A percentile compares a stretch with the other conserved stretches of the same genome.
Evolutionary conservation across 306 rosid genomes (phyloP).

Genomic region (Crotalaria pallida): DNA sequence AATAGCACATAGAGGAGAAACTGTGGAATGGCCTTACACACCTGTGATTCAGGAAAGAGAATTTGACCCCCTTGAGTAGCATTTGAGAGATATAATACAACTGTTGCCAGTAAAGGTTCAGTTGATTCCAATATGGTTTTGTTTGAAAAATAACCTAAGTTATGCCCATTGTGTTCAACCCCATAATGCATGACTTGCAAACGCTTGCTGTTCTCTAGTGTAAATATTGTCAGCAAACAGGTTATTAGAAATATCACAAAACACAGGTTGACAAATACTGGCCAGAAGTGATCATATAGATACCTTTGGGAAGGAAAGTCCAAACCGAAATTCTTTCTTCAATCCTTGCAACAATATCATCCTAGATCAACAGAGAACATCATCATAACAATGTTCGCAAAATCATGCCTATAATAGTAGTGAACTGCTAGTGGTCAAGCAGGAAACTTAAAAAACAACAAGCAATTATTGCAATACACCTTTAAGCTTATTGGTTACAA

Average conservation of each 20-base stretch:
- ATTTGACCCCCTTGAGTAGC: conserved; percentile 64
- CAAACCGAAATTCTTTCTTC: conserved; percentile 75
- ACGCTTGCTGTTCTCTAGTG: conserved; percentile 57
- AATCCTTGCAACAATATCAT: conserved; percentile 57
- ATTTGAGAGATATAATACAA: conserved; percentile 73
- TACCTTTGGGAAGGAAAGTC: conserved; percentile 95
- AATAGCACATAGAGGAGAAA: background rate
- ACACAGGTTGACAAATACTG: background rate
- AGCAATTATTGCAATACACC: background rate
- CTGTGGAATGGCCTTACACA: conserved; percentile 16
- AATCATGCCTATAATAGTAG: background rate
- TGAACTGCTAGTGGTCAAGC: background rate
- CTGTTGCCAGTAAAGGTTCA: conserved; percentile 63
- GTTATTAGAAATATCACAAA: background rate
- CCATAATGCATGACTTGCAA: conserved; percentile 44
- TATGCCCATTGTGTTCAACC: conserved; percentile 33
- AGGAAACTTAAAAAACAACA: conserved; percentile 11
- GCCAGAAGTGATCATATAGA: background rate
- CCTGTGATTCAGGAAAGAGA: conserved; percentile 59
- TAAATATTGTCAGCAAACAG: conserved; percentile 10
- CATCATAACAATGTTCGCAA: background rate
- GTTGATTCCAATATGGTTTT: conserved; percentile 35
- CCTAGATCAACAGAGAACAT: conserved; percentile 39
- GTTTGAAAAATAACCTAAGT: conserved; percentile 34
- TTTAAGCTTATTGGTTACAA: background rate